Conservation (phyloP, 2,329 filamentous ascomycete genomes). For the Claviceps sp. region DNA sequence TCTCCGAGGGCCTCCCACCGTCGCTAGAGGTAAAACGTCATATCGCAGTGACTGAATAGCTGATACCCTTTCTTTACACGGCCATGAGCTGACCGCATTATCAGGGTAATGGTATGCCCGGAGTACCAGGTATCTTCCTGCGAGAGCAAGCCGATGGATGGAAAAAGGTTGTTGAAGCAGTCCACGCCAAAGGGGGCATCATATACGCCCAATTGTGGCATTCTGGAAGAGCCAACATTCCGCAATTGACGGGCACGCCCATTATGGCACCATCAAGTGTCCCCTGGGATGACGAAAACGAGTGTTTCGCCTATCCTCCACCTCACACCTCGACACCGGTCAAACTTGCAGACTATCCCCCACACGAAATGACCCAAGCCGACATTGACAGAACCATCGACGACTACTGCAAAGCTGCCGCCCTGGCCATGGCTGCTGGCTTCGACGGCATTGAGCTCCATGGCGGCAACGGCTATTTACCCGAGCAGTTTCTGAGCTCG, state of each 20-base stretch:
- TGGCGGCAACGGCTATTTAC: constrained; percentile 25
- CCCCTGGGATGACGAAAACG: constrained; percentile 30
- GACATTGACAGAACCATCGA: constrained; percentile 24
- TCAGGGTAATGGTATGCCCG: constrained; percentile 21
- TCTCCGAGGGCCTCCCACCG: constrained; percentile 34
- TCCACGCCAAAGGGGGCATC: constrained; percentile 46
- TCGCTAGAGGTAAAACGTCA: constrained; percentile 20
- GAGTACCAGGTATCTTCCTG: constrained; percentile 45
- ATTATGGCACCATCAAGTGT: constrained; percentile 27
- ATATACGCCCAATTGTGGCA: constrained; percentile 50
- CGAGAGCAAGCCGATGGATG: constrained; percentile 41
- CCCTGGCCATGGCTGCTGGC: constrained; percentile 37
- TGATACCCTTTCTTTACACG: not conserved
- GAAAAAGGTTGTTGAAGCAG: constrained; percentile 44
- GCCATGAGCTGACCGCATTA: not conserved
- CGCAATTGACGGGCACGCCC: constrained; percentile 21
- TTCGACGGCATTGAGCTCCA: constrained; percentile 33
- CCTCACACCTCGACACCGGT: constrained; percentile 23
- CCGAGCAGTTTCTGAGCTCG: constrained; percentile 25
- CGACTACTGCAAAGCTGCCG: constrained; percentile 18
- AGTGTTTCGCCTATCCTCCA: constrained; percentile 23
- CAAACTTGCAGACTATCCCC: constrained; percentile 20
- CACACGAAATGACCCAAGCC: constrained; percentile 22
- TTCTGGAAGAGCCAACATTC: constrained; percentile 25
- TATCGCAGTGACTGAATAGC: too few species aligned